Conservation (phyloP, 192 early-diverging fungal genomes). For the Linderina pennispora region DNA sequence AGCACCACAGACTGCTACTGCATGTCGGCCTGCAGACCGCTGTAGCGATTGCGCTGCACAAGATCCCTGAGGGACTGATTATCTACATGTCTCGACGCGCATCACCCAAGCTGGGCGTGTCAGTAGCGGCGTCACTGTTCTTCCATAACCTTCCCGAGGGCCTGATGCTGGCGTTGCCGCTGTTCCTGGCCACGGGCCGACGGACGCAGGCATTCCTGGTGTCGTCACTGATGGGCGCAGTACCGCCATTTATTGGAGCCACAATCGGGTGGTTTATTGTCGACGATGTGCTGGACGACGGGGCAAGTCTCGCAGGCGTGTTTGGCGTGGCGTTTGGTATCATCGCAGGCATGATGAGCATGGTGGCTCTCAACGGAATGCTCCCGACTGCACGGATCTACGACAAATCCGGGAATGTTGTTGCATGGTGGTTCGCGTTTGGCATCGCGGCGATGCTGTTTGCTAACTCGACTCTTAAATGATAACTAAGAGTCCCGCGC, state of each 20-base stretch:
- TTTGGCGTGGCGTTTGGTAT: slow-evolving; percentile 30
- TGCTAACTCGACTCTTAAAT: slow-evolving; percentile 13
- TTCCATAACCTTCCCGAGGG: slow-evolving; percentile 49
- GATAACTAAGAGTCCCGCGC: no score
- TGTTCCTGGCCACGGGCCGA: slow-evolving; percentile 31
- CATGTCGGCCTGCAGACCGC: slow-evolving; percentile 41
- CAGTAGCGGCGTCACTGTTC: slow-evolving; percentile 33
- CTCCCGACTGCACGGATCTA: slow-evolving; percentile 35
- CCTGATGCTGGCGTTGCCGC: slow-evolving; percentile 41
- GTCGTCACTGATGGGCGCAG: slow-evolving; percentile 27
- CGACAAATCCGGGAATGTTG: slow-evolving; percentile 31
- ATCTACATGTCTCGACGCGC: slow-evolving; percentile 34
- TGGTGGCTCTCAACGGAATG: slow-evolving; percentile 36
- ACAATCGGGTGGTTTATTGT: slow-evolving; percentile 22
- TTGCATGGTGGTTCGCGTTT: slow-evolving; percentile 36
- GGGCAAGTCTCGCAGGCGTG: slow-evolving; percentile 4
- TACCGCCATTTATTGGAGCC: slow-evolving; percentile 30
- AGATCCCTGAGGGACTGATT: slow-evolving; percentile 45
- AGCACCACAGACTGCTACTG: slow-evolving; percentile 24
- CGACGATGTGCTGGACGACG: slow-evolving; percentile 6
- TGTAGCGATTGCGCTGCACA: slow-evolving; percentile 43
- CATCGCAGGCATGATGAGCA: slow-evolving; percentile 39
- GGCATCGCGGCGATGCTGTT: slow-evolving; percentile 34
- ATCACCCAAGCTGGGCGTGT: slow-evolving; percentile 32
- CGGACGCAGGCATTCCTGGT: slow-evolving; percentile 23